Percentiles rank a stretch among this genome's conserved stretches.
These are phyloP conservation scores for Acacia crassicarpa DNA, from an alignment of 306 rosid species.

Conservation along the genomic window DNA sequence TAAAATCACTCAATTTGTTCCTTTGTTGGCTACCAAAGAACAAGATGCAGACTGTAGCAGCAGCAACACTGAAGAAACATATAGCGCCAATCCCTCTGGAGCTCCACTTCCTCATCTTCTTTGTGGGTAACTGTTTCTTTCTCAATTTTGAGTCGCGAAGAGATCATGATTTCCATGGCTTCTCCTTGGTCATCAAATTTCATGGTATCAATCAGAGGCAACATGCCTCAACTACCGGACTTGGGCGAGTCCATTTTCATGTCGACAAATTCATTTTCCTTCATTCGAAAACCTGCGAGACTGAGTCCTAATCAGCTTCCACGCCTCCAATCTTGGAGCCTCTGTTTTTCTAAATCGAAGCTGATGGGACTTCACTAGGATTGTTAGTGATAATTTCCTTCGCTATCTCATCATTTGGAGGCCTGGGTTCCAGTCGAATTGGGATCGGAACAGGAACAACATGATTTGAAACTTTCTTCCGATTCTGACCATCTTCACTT, in stretches of 20 bases:
- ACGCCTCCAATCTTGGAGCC: conserved; percentile 3
- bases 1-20: conserved; percentile 19
- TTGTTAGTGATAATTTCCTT: conserved; percentile 24
- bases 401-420: conserved; percentile 27
- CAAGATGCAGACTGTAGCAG: conserved; percentile 72
- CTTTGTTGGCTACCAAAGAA: conserved; percentile 55
- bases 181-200: conserved; percentile 53
- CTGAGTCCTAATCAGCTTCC: conserved; percentile 53
- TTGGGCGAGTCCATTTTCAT: conserved; percentile 84
- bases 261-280: conserved; percentile 81
- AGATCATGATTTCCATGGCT: conserved; percentile 33
- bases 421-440: conserved; percentile 45
- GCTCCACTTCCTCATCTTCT: conserved; percentile 56
- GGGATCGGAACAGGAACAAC: conserved; percentile 53
- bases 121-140: conserved; percentile 29
- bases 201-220: conserved; percentile 43
- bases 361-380: conserved; percentile 8
- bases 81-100: conserved; percentile 83
- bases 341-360: conserved; percentile 15
- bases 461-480: conserved; percentile 37
- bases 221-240: conserved; percentile 42
- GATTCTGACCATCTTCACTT: conserved; percentile 53
- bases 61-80: conserved; percentile 84
- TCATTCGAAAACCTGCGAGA: conserved; percentile 59
- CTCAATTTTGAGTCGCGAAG: conserved; percentile 51